phyloP scores from a whole-genome alignment of 345 rosid genomes.

The Citrus sinensis region DNA sequence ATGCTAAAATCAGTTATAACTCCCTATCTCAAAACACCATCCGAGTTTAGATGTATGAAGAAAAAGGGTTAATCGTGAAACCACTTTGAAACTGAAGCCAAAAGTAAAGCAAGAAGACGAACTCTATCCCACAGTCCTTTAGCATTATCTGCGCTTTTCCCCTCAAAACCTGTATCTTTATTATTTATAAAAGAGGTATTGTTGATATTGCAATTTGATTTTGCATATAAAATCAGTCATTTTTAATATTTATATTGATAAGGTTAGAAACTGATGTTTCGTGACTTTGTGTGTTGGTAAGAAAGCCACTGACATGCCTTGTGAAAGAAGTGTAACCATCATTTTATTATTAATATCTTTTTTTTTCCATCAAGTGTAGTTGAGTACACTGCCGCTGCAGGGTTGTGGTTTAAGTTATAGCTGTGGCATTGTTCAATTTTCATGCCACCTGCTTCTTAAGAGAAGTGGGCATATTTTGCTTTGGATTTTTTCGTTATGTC shows the following conservation, averaged over 20 bases:
- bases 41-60: too few relatives aligned
- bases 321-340: not conserved
- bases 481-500: not conserved
- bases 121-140: too few relatives aligned
- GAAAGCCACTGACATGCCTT: not conserved
- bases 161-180: not conserved
- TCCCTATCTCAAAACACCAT: too few relatives aligned
- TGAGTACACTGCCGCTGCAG: too few relatives aligned
- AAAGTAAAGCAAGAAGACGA: too few relatives aligned
- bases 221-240: not conserved
- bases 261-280: not conserved
- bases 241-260: not conserved
- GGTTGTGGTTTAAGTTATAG: not conserved
- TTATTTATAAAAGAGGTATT: not conserved
- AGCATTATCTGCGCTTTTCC: too few relatives aligned
- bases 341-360: not conserved
- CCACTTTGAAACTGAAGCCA: too few relatives aligned
- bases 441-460: not conserved
- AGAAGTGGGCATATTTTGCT: not conserved
- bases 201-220: not conserved
- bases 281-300: not conserved
- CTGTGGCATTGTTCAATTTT: not conserved
- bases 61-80: too few relatives aligned
- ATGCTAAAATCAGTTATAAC: too few relatives aligned
- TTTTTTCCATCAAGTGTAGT: not conserved